Base-by-base conservation (phyloP, 1,284 basidiomycete species). In the Stereum hirsutum region DNA sequence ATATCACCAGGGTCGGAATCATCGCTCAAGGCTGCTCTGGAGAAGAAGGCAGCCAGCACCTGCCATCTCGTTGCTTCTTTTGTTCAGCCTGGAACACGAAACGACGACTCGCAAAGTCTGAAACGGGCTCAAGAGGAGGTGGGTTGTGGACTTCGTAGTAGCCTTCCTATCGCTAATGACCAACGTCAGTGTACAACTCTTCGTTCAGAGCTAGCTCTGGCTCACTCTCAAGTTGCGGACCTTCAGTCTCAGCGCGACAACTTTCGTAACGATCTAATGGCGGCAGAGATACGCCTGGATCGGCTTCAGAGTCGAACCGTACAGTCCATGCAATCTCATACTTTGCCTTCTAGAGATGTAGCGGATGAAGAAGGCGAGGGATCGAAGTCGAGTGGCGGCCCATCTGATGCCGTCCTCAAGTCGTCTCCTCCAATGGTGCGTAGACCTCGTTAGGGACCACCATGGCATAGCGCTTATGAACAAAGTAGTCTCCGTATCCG, bases 271-370 rank as follows among this genome's bases (percentile, higher is more conserved):
- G 74, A 80, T 34, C 74, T 92, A 21, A 56, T 74, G 5, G 63
- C 66, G 5, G 75, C 80, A 0, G 81, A 91, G 62, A 83, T 73
- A 50, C 76, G 79, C n/a, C 57, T 81, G 37, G 89, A 92, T 55
- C 74, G 87, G 31, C 57, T 81, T 41, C 73, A 72, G 53, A 90
- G 87, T 58, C 70, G 69, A 46, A 73, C 78, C 2, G 72, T 84
- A 5, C 60, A 62, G 37, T 62, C 68, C 8, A 58, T 70, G 43
- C 68, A 72, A 47, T 56, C 44, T 31, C 50, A 44, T 49, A 36
- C 36, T 6, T 32, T 25, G 17, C 32, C 30, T 17, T 26, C 28
- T 26, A 32, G 45, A n/a, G 50, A 53, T 28, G 49, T 47, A 48
- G 43, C 54, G 32, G 59, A 63, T 19, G 54, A 54, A 17, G 59